Percentiles rank a stretch among this genome's conserved stretches.
phyloP scores from a whole-genome alignment of 257 asterid species.

The Scutellaria minor region DNA sequence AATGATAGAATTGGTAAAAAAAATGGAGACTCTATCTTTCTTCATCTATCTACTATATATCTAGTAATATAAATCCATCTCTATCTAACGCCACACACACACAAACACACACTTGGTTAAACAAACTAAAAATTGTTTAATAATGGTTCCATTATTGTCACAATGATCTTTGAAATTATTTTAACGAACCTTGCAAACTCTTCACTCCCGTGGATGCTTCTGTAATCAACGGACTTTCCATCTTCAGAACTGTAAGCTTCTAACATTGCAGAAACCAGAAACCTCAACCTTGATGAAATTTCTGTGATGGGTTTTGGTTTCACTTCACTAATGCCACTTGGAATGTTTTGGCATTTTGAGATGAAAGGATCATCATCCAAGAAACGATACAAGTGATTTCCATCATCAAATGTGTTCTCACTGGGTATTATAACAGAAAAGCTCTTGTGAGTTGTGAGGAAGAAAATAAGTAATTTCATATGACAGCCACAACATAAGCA shows the following conservation, averaged over 20 bases:
- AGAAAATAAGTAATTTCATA: conserved; percentile 16
- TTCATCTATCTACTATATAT: background rate
- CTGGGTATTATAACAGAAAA: conserved; percentile 43
- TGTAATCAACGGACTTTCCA: conserved; percentile 76
- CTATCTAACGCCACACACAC: conserved; percentile 1
- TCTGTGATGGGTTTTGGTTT: conserved; percentile 83
- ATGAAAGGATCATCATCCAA: conserved; percentile 79
- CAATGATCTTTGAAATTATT: background rate
- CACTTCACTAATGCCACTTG: conserved; percentile 79
- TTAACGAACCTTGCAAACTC: conserved; percentile 82
- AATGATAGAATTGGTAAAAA: too few relatives aligned
- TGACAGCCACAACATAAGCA: background rate
- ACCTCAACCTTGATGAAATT: conserved; percentile 76
- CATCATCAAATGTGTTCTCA: conserved; percentile 78
- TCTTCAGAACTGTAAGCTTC: conserved; percentile 87
- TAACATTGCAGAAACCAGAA: conserved; percentile 63
- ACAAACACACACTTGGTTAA: background rate
- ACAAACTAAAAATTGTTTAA: background rate
- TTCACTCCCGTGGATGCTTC: conserved; percentile 89
- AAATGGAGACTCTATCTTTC: background rate
- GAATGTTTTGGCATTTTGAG: conserved; percentile 81
- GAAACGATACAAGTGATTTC: conserved; percentile 79
- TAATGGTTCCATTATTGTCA: background rate
- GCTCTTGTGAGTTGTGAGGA: conserved; percentile 22
- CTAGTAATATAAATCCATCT: background rate